Evolutionary conservation across 257 asterid species (phyloP).

Genomic region (Solanum chilense): DNA sequence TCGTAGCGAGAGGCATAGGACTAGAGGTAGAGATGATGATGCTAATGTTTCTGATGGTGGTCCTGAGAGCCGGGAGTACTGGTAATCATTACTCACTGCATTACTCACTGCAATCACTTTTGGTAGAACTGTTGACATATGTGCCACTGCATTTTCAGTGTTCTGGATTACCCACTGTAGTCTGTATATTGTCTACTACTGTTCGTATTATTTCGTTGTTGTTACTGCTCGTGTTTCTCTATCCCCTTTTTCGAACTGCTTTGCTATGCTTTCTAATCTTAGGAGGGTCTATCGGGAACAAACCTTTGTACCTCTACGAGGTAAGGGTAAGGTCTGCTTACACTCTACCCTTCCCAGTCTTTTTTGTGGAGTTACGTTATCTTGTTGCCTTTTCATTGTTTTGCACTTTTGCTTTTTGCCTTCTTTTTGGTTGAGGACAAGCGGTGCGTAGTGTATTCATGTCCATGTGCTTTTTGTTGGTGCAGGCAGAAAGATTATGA

Average conservation of each 20-base stretch:
- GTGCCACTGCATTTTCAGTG: background rate
- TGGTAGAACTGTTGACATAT: background rate
- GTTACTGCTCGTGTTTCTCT: background rate
- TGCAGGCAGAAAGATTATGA: conserved; percentile 56
- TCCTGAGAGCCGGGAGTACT: conserved; percentile 42
- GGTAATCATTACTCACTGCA: background rate
- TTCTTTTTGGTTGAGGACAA: background rate
- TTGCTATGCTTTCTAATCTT: background rate
- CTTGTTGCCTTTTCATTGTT: background rate
- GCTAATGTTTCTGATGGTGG: conserved; percentile 22
- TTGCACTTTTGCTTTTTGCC: background rate
- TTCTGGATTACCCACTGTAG: background rate
- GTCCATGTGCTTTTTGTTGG: background rate
- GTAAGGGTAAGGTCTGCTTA: background rate
- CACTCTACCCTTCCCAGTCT: background rate
- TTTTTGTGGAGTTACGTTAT: background rate
- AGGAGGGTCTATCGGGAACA: background rate
- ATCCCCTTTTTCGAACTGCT: background rate
- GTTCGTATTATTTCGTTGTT: background rate
- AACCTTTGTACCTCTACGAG: background rate
- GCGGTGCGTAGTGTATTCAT: background rate
- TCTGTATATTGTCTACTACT: background rate
- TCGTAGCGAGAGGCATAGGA: conserved; percentile 52
- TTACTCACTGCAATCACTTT: background rate
- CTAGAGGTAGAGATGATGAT: conserved; percentile 49